Base-by-base conservation (phyloP, 257 asterid genomes). In the Perilla frutescens region DNA sequence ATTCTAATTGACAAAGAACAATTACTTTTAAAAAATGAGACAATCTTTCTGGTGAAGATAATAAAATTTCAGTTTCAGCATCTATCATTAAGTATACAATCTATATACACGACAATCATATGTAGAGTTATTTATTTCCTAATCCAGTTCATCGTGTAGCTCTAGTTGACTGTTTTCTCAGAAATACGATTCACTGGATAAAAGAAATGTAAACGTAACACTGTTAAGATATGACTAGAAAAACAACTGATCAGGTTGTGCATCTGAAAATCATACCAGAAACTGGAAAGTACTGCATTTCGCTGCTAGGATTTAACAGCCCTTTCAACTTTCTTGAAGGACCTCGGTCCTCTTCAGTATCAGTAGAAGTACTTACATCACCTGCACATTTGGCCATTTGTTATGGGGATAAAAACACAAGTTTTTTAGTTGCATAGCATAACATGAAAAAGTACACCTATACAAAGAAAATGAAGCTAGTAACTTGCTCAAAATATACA, bases 331-430 rank as follows among this genome's bases (percentile, higher is more conserved):
- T 60, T 31, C 43, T n/a, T 39, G 60, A 37, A 62, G 81, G 78
- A 77, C 74, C 79, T 64, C 49, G 81, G 57, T 73, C 79, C 67
- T 76, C 82, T 80, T 76, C 83, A 78, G 71, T 67, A 58, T 84
- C 94, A 50, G 81, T 59, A 7, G 86, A 81, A 64, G 80, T 68
- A 75, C 80, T 82, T 62, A 79, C 75, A 78, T 90, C 92, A 79
- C 94, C 94, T 90, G 87, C 73, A 76, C 57, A 47, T 74, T 47
- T 55, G 53, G 71, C 51, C 43, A 71, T 59, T 68, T 73, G 58
- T 64, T 59, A 51, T 39, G 15, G 37, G 62, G 68, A 77, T 48
- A 40, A 68, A 49, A 43, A 8, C 36, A 40, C 59, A 20, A 14
- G 55, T 43, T 37, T 45, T 37, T 76, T 51, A 68, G 45, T 62